Evolutionary conservation across 208 protist species (phyloP).

Genomic region (Lotmaria passim): DNA sequence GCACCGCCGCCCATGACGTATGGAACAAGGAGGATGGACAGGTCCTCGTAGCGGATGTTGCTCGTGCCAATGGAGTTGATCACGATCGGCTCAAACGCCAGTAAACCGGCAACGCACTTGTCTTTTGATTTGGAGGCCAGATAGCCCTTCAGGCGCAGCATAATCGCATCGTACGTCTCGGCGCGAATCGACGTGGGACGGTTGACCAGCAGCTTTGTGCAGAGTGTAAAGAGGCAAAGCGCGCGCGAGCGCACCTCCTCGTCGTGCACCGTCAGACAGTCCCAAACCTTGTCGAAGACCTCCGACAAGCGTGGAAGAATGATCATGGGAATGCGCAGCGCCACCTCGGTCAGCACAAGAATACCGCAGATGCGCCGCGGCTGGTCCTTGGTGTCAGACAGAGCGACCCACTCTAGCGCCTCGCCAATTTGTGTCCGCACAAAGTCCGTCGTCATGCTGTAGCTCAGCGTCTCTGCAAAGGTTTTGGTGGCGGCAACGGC

Average conservation of each 20-base stretch:
- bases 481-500: slow-evolving; percentile 62
- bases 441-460: slow-evolving; percentile 77
- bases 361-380: slow-evolving; percentile 70
- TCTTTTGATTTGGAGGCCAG: slow-evolving; percentile 66
- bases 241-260: slow-evolving; percentile 61
- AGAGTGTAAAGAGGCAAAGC: slow-evolving; percentile 67
- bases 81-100: slow-evolving; percentile 88
- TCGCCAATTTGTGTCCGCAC: slow-evolving; percentile 67
- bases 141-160: slow-evolving; percentile 67
- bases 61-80: slow-evolving; percentile 64
- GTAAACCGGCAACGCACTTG: slow-evolving; percentile 68
- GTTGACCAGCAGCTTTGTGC: slow-evolving; percentile 73
- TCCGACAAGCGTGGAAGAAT: slow-evolving; percentile 66
- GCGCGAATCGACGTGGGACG: slow-evolving; percentile 44
- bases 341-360: slow-evolving; percentile 75
- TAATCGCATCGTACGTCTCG: slow-evolving; percentile 58
- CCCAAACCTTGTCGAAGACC: slow-evolving; percentile 81
- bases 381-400: slow-evolving; percentile 41
- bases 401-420: slow-evolving; percentile 57
- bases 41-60: slow-evolving; percentile 67
- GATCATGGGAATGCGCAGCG: slow-evolving; percentile 63
- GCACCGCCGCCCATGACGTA: slow-evolving; percentile 61
- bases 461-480: slow-evolving; percentile 67
- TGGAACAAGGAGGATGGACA: slow-evolving; percentile 77
- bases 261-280: slow-evolving; percentile 49